Percentiles rank a stretch among this genome's conserved stretches.
Evolutionary conservation across 2,329 filamentous ascomycete species (phyloP).

Genomic region (Byssoonygena ceratinophila): DNA sequence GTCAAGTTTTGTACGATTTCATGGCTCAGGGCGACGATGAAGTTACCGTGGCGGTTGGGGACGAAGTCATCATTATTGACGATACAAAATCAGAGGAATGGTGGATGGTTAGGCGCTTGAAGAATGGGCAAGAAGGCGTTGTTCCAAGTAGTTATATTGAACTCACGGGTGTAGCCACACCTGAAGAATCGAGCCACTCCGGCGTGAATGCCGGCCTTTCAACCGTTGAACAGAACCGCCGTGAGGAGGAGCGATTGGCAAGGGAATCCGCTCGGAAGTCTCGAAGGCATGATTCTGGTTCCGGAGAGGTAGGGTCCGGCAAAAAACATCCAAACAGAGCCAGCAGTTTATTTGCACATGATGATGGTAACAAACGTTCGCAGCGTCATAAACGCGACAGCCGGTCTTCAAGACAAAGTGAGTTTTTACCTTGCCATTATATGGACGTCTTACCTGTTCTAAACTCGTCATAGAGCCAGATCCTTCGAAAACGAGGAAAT

Average conservation of each 20-base stretch:
- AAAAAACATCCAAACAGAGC: constrained; percentile 65
- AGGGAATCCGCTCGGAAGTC: constrained; percentile 62
- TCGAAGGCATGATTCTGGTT: constrained; percentile 46
- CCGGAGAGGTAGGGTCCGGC: constrained; percentile 63
- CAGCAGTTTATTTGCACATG: constrained; percentile 62
- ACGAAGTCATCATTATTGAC: constrained; percentile 84
- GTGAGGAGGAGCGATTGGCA: constrained; percentile 73
- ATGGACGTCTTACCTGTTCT: neutral
- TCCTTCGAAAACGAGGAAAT: constrained; percentile 68
- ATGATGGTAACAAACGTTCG: constrained; percentile 58
- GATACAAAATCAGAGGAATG: constrained; percentile 91
- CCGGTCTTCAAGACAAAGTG: constrained; percentile 63
- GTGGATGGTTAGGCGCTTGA: constrained; percentile 89
- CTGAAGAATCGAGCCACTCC: constrained; percentile 41
- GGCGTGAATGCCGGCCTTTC: constrained; percentile 54
- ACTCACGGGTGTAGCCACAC: constrained; percentile 57
- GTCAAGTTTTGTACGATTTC: constrained; percentile 85
- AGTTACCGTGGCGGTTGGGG: constrained; percentile 78
- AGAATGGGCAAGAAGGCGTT: constrained; percentile 89
- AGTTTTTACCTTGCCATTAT: constrained; percentile 31
- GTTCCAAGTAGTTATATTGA: constrained; percentile 96
- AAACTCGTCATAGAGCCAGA: constrained; percentile 58
- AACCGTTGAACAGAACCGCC: constrained; percentile 61
- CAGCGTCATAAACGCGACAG: constrained; percentile 64
- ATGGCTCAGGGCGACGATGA: constrained; percentile 94